Percentiles rank a stretch among this genome's conserved stretches.
Conservation (phyloP, 768 basidiomycete genomes). For the Pisolithus marmoratus region DNA sequence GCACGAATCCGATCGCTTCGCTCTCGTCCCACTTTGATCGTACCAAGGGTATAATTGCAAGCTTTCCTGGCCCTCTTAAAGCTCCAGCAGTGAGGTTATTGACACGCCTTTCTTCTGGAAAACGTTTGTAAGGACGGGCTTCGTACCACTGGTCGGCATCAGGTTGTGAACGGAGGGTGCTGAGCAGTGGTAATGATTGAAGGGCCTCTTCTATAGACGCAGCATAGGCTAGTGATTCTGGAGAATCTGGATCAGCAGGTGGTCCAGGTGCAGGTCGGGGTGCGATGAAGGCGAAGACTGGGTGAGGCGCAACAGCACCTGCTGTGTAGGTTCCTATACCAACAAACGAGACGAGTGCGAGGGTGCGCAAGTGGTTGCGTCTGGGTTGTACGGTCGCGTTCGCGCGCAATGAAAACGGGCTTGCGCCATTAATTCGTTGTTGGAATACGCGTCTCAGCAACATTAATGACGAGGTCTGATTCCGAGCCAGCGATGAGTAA, state of each 20-base stretch:
- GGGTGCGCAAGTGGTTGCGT: conserved; percentile 5
- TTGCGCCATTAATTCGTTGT: background rate
- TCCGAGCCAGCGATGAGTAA: background rate
- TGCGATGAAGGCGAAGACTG: conserved; percentile 59
- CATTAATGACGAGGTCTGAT: background rate
- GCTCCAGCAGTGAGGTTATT: conserved; percentile 84
- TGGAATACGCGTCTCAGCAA: conserved; percentile 7
- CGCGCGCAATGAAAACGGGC: conserved; percentile 13
- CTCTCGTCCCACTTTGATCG: conserved; percentile 70
- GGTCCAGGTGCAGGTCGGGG: conserved; percentile 77
- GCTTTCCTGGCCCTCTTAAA: conserved; percentile 80
- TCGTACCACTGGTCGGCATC: conserved; percentile 70
- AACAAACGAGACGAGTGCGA: conserved; percentile 17
- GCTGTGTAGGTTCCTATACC: conserved; percentile 34
- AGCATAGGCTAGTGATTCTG: conserved; percentile 52
- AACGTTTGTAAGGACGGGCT: conserved; percentile 62
- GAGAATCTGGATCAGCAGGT: conserved; percentile 43
- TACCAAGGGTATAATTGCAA: conserved; percentile 76
- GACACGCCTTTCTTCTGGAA: conserved; percentile 67
- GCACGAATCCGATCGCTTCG: conserved; percentile 66
- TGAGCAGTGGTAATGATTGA: conserved; percentile 58
- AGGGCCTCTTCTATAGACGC: conserved; percentile 61
- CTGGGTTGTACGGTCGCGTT: background rate
- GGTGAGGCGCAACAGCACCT: conserved; percentile 70
- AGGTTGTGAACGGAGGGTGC: conserved; percentile 40